phyloP scores from a whole-genome alignment of 2,329 filamentous ascomycete species.

The Fusarium transvaalense region DNA sequence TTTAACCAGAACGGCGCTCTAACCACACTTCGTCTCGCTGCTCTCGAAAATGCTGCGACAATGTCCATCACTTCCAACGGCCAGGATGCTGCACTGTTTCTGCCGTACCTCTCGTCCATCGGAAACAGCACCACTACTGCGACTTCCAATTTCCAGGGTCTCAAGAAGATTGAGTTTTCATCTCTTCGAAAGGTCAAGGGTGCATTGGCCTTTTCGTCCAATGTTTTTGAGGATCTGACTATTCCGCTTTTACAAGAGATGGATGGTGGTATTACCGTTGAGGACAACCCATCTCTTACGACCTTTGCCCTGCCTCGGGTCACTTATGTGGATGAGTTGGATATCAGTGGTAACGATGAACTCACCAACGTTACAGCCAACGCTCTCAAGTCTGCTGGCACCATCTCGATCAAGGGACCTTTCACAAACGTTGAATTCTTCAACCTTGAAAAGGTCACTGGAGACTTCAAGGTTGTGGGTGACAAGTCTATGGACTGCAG shows the following conservation, averaged over 20 bases:
- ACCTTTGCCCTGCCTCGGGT: conserved; percentile 45
- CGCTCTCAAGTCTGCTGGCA: conserved; percentile 45
- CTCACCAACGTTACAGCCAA: conserved; percentile 48
- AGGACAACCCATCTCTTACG: conserved; percentile 43
- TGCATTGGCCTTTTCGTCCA: conserved; percentile 43
- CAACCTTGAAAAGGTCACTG: conserved; percentile 43
- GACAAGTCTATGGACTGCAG: conserved; percentile 49
- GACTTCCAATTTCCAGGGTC: conserved; percentile 39
- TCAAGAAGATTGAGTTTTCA: conserved; percentile 41
- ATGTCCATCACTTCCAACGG: conserved; percentile 47
- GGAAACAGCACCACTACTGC: conserved; percentile 46
- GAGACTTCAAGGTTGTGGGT: conserved; percentile 46
- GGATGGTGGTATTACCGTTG: conserved; percentile 44
- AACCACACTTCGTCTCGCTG: conserved; percentile 33
- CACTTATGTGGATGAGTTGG: conserved; percentile 40
- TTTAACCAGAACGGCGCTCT: conserved; percentile 45
- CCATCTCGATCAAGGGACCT: conserved; percentile 43
- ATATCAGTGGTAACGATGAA: conserved; percentile 42
- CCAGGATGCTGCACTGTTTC: conserved; percentile 26
- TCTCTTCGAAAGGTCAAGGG: conserved; percentile 45
- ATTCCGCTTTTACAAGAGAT: conserved; percentile 45
- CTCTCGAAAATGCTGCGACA: conserved; percentile 44
- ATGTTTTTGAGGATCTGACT: conserved; percentile 37
- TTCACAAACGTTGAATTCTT: conserved; percentile 49
- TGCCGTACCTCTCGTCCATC: conserved; percentile 42